Evolutionary conservation across 208 protist genomes (phyloP).

Genomic region (Wallacemonas sp.): DNA sequence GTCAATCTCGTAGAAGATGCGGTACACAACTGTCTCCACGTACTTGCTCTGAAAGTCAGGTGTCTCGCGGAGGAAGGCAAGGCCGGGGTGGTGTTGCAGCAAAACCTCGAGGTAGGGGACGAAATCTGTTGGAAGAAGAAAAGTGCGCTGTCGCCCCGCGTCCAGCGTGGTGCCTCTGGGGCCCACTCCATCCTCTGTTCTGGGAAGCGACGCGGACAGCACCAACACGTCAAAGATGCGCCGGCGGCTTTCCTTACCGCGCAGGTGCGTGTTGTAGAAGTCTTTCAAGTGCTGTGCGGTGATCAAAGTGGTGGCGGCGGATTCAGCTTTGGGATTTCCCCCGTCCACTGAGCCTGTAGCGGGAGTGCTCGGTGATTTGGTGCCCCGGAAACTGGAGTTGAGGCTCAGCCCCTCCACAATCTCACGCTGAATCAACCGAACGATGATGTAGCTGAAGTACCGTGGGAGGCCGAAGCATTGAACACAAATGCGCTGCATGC

Average conservation of each 20-base stretch:
- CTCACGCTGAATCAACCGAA: constrained; percentile 55
- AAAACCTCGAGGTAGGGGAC: constrained; percentile 70
- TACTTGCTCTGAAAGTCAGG: constrained; percentile 95
- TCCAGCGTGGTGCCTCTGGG: background rate
- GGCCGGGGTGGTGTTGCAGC: constrained; percentile 89
- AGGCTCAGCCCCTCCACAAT: constrained; percentile 6
- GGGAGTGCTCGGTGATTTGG: background rate
- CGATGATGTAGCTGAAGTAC: constrained; percentile 80
- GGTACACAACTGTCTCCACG: constrained; percentile 93
- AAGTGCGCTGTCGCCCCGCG: constrained; percentile 19
- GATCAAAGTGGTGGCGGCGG: constrained; percentile 22
- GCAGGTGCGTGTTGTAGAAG: constrained; percentile 77
- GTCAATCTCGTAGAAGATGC: constrained; percentile 96
- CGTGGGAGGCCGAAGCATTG: constrained; percentile 83
- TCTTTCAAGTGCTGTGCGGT: constrained; percentile 66
- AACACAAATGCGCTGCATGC: constrained; percentile 71
- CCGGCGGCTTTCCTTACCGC: constrained; percentile 61
- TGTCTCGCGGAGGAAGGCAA: constrained; percentile 92
- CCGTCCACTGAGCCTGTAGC: background rate
- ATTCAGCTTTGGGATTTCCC: constrained; percentile 4
- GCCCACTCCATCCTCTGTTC: background rate
- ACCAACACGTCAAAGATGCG: constrained; percentile 84
- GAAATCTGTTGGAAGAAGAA: constrained; percentile 80
- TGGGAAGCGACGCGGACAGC: constrained; percentile 42
- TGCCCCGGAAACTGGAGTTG: constrained; percentile 5